Conservation (phyloP, 1,139 yeast genomes). For the Lodderomyces metapsilosis region DNA sequence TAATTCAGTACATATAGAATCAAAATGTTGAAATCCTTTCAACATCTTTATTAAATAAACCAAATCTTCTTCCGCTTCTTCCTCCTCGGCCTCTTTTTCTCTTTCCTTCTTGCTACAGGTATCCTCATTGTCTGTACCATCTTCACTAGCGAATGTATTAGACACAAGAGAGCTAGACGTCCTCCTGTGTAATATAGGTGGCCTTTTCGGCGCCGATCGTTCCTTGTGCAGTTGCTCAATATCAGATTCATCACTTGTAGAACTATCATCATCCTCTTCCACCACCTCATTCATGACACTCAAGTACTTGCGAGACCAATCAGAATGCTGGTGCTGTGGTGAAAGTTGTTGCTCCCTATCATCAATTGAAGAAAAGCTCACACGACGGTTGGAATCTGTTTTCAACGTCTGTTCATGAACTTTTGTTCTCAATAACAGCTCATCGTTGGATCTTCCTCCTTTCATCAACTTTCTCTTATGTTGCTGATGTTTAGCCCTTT, state of each 20-base stretch:
- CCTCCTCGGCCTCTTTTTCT: slow-evolving; percentile 7
- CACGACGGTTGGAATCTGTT: slow-evolving; percentile 25
- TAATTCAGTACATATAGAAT: slow-evolving; percentile 70
- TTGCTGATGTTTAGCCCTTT: slow-evolving; percentile 10
- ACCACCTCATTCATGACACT: slow-evolving; percentile 12
- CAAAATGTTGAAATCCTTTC: slow-evolving; percentile 62
- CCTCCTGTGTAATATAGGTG: slow-evolving; percentile 1
- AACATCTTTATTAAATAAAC: slow-evolving; percentile 42
- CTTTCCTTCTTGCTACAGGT: no score
- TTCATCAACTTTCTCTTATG: neutral
- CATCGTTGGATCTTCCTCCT: slow-evolving; percentile 12
- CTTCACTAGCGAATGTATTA: neutral
- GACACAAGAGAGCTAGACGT: slow-evolving; percentile 2
- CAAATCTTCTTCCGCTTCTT: slow-evolving; percentile 15
- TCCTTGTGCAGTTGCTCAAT: neutral
- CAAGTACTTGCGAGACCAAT: neutral
- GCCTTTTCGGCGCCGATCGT: no score
- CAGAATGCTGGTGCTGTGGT: slow-evolving; percentile 4
- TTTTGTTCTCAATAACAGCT: slow-evolving; percentile 24
- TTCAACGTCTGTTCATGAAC: slow-evolving; percentile 31
- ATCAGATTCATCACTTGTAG: slow-evolving; percentile 17
- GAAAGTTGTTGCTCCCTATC: slow-evolving; percentile 5
- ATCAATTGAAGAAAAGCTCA: slow-evolving; percentile 29
- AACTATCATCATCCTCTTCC: slow-evolving; percentile 18
- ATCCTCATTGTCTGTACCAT: slow-evolving; percentile 3